Base-by-base conservation (phyloP, 2,329 filamentous ascomycete species). In the Penicillium verrucosum region DNA sequence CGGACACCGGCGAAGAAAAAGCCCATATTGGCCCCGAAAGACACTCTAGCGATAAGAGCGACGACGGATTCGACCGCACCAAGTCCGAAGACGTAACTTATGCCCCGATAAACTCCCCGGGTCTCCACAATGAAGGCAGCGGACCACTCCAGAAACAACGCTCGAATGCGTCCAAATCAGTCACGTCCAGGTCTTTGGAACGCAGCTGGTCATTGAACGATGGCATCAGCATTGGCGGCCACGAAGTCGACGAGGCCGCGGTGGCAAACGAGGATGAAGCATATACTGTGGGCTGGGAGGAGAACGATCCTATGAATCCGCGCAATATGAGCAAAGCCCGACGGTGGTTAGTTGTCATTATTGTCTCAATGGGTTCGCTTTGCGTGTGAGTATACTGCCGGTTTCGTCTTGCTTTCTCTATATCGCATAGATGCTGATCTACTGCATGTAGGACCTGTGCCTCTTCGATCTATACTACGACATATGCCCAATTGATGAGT, bases 401-500 rank as follows among this genome's bases (percentile, higher is more conserved):
- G 27, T 18, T 52, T 46, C 29, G 41, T 51, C 30, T 36, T 56
- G 16, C 14, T 16, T 16, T 36, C 34, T 18, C 23, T 25, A 18
- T 10, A 16, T 5, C 27, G 10, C 27, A 14, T 34, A 49, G 25
- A 47, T 37, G 38, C 46, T 58, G 21, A 58, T 41, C 6, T 14
- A 27, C 27, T 42, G 29, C 14, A 23, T 32, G 14, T 65, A 92
- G 89, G 52, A 96, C 92, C 9, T 91, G 88, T 70, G 85, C 89
- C 1, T 92, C 89, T 46, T 94, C 91, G n/a, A 85, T 96, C 65
- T 96, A 97, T 74, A 93, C 91, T 0, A 85, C 85, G 12, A 94
- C 89, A 0, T 97, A 96, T 72, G 70, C 68, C 18, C 89, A 94
- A 73, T 85, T 96, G 74, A 85, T 87, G 60, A 76, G 79, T 27